Evolutionary conservation across 805 yeast species (phyloP).

Genomic region (Saturnispora sanitii): DNA sequence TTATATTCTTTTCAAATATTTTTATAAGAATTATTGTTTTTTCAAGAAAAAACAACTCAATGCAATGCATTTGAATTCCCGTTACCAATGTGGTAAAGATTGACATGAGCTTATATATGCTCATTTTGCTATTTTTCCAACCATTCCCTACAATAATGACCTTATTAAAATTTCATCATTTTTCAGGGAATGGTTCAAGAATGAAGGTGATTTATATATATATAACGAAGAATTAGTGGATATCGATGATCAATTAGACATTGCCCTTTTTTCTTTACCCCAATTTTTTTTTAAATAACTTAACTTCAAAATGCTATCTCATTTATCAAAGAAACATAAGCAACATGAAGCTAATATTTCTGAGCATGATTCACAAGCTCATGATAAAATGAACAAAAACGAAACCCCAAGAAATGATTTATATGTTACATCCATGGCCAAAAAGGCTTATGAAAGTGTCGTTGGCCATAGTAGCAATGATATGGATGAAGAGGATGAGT

Average conservation of each 20-base stretch:
- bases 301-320: neutral
- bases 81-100: no score
- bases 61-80: no score
- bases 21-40: no score
- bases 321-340: neutral
- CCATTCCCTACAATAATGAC: conserved; percentile 2
- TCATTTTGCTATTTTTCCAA: neutral
- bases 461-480: neutral
- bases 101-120: neutral
- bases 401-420: conserved; percentile 10
- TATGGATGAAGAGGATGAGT: neutral
- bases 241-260: neutral
- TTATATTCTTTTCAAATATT: neutral
- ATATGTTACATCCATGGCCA: conserved; percentile 5
- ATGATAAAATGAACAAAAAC: neutral
- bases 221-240: neutral
- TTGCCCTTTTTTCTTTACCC: neutral
- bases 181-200: neutral
- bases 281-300: neutral
- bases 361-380: neutral
- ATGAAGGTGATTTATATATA: no score
- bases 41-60: no score
- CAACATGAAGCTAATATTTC: neutral
- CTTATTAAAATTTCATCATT: neutral
- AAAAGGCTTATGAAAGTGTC: conserved; percentile 6